Evolutionary conservation across 495 filamentous ascomycete genomes (phyloP), one percentile per base, ranked within the genome.

Genomic region (Schizothecium vesticola): DNA sequence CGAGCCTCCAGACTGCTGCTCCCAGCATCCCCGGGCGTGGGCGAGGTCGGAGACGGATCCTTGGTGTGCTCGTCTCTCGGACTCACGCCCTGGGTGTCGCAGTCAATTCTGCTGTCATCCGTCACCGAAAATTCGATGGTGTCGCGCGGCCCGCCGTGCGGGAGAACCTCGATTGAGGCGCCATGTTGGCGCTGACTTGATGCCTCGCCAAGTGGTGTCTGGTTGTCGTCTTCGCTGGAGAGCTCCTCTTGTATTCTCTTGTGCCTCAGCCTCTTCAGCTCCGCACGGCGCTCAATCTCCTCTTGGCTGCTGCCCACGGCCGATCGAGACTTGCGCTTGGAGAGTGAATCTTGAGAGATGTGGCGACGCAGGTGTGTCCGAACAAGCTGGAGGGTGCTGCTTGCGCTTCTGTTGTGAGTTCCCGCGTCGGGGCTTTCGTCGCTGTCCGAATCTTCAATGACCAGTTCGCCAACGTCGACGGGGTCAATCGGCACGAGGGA

Each of bases 161-260:
- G 76, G 10, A 79, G 71, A 26, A 70, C 25, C 3, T 70, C 73
- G 55, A 74, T 67, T 19, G 67, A 59, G 31, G 66, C 58, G 55
- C 61, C 67, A 61, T 31, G 58, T 19, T 57, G 66, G 1, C 56
- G 70, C 9, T 68, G 68, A 29, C 23, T 74, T 16, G 69, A 67
- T 3, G 66, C 8, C 1, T 70, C 66, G 21, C 67, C 71, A 16
- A 25, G 63, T 9, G 67, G 29, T 1, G 64, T 67, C 24, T 69
- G 70, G 60, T 75, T 65, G 21, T 72, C 71, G 64, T 79, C 73
- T 36, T 80, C 80, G 36, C 67, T 81, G 63, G 79, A 80, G 31
- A 86, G 72, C 64, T 86, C 84, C 56, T 85, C 82, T 63, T 83
- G 81, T 24, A 86, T 85, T 66, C 84, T 77, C 67, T 82, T 80